Evolutionary conservation across 1,284 basidiomycete species (phyloP).

Genomic region (Ganoderma resinaceum): DNA sequence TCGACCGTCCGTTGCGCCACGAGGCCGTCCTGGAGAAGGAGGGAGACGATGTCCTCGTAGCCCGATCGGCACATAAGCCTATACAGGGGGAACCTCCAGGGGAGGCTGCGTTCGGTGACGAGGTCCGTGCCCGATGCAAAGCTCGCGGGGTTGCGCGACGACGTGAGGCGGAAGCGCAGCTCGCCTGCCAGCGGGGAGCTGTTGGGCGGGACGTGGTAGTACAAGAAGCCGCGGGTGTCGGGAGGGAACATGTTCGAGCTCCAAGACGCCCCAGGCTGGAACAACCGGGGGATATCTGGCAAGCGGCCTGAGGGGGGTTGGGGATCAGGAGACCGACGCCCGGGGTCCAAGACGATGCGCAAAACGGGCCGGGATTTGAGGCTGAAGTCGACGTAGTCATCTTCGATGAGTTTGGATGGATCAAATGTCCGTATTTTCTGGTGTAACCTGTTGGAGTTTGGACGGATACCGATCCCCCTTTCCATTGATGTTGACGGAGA

Average conservation of each 20-base stretch:
- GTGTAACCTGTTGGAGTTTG: background rate
- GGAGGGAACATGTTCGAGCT: background rate
- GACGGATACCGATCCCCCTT: no score
- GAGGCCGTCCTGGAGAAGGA: background rate
- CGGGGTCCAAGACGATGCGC: constrained; percentile 35
- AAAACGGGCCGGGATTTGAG: constrained; percentile 33
- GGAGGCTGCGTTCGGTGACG: background rate
- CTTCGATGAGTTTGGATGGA: constrained; percentile 33
- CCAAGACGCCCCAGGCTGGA: background rate
- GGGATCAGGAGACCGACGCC: background rate
- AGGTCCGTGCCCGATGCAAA: background rate
- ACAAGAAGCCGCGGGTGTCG: background rate
- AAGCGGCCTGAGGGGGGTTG: no score
- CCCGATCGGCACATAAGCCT: background rate
- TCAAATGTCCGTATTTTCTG: constrained; percentile 28
- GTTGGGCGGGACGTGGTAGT: background rate
- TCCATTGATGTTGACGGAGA: no score
- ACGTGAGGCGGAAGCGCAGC: constrained; percentile 1
- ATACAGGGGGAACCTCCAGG: background rate
- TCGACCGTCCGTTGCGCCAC: background rate
- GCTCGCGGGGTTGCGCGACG: background rate
- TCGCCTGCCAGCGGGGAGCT: background rate
- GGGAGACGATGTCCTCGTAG: background rate
- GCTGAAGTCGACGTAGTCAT: constrained; percentile 34
- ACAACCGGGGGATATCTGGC: no score